Evolutionary conservation across 768 basidiomycete genomes (phyloP).

Genomic region (Tricholoma hemisulphureum): DNA sequence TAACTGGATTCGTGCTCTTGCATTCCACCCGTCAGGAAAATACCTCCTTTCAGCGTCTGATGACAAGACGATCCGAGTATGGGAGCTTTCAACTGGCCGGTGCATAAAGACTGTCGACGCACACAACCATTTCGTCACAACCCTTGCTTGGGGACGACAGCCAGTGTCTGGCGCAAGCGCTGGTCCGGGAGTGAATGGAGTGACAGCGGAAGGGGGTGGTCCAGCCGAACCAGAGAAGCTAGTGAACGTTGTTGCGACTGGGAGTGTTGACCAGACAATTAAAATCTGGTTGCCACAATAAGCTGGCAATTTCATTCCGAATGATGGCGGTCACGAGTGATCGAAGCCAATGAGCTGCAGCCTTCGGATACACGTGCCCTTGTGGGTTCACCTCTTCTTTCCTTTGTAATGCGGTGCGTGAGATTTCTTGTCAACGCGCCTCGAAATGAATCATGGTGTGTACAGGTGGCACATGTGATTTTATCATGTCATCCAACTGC

Average conservation of each 20-base stretch:
- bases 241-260: constrained; percentile 68
- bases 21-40: constrained; percentile 90
- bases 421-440: neutral
- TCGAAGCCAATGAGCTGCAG: neutral
- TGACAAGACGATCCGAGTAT: constrained; percentile 87
- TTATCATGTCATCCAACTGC: constrained; percentile 6
- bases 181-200: constrained; percentile 35
- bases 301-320: neutral
- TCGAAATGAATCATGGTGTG: neutral
- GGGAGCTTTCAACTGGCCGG: constrained; percentile 84
- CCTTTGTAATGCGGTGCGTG: constrained; percentile 13
- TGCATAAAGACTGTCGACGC: constrained; percentile 87
- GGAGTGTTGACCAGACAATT: constrained; percentile 65
- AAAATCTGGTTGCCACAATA: constrained; percentile 62
- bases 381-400: constrained; percentile 6
- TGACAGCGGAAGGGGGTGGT: constrained; percentile 14
- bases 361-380: neutral
- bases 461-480: constrained; percentile 7
- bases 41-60: constrained; percentile 89
- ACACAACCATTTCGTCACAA: constrained; percentile 80
- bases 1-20: constrained; percentile 86
- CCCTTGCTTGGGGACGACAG: constrained; percentile 77
- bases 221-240: constrained; percentile 52
- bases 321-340: constrained; percentile 6
- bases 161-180: constrained; percentile 39